These are phyloP conservation scores for Annulohypoxylon nitens DNA, from an alignment of 495 filamentous ascomycete species.

Conservation along the genomic window DNA sequence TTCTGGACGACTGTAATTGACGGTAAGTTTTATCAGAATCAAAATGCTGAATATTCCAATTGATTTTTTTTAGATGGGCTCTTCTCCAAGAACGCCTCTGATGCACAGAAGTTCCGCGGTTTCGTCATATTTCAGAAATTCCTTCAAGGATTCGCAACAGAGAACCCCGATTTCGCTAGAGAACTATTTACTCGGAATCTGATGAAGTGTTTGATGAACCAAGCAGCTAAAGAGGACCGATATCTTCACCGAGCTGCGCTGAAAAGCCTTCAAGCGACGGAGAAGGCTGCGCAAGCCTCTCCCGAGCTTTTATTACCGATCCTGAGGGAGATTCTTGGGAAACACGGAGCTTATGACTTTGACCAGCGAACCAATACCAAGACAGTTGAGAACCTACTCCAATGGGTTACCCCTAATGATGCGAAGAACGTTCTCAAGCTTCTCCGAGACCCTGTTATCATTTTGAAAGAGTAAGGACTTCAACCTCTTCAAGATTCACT, in stretches of 20 bases:
- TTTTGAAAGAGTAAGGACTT: constrained; percentile 49
- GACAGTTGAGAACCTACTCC: constrained; percentile 81
- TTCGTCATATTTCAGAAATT: constrained; percentile 86
- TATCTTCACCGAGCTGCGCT: constrained; percentile 86
- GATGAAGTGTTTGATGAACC: constrained; percentile 86
- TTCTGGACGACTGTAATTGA: constrained; percentile 95
- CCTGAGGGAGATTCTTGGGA: constrained; percentile 73
- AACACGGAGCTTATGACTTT: constrained; percentile 80
- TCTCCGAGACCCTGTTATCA: constrained; percentile 52
- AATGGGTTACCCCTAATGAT: constrained; percentile 67
- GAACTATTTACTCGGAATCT: constrained; percentile 84
- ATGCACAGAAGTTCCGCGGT: constrained; percentile 90
- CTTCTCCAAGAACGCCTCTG: constrained; percentile 82
- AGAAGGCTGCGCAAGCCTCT: constrained; percentile 72
- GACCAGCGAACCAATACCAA: constrained; percentile 91
- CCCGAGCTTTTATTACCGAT: constrained; percentile 71
- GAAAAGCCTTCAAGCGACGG: constrained; percentile 76
- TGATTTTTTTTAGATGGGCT: constrained; percentile 71
- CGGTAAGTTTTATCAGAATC: constrained; percentile 64
- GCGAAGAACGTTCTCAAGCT: constrained; percentile 62
- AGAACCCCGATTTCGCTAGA: constrained; percentile 39
- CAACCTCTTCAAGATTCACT: not conserved
- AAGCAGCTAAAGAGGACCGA: constrained; percentile 83
- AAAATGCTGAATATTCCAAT: constrained; percentile 2
- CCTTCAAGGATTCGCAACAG: constrained; percentile 63